Evolutionary conservation across 768 basidiomycete genomes (phyloP).

Genomic region (Melanogaster broomeanus): DNA sequence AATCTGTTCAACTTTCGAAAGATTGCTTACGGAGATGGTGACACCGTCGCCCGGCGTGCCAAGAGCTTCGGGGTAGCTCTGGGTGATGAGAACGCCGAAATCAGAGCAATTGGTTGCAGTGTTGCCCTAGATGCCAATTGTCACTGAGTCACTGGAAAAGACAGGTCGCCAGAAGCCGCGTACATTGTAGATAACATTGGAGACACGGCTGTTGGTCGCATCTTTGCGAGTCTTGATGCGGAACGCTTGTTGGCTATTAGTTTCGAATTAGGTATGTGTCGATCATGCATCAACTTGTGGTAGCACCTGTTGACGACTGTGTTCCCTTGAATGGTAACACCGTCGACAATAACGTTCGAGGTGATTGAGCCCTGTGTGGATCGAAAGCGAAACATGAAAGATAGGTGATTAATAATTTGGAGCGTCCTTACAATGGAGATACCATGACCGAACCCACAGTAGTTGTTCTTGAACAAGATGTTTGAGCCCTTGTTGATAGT

Average conservation of each 20-base stretch:
- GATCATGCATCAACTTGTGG: not conserved
- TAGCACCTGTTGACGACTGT: conserved; percentile 53
- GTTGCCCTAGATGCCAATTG: conserved; percentile 43
- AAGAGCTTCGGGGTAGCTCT: conserved; percentile 58
- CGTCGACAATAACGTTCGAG: conserved; percentile 46
- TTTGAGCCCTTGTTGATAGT: conserved; percentile 49
- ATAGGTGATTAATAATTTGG: too few species aligned
- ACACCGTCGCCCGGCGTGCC: conserved; percentile 60
- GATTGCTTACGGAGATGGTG: conserved; percentile 50
- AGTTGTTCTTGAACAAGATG: conserved; percentile 51
- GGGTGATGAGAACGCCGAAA: conserved; percentile 62
- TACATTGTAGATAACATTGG: conserved; percentile 51
- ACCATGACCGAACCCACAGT: conserved; percentile 62
- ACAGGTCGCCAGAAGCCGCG: conserved; percentile 3
- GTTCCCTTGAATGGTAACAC: conserved; percentile 51
- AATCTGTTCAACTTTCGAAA: not conserved
- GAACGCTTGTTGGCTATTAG: conserved; percentile 49
- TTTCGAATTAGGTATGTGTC: not conserved
- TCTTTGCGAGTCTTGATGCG: conserved; percentile 59
- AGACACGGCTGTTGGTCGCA: conserved; percentile 49
- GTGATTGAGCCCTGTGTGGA: conserved; percentile 25
- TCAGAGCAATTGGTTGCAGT: conserved; percentile 46
- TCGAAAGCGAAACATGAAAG: too few species aligned
- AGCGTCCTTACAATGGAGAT: conserved; percentile 48
- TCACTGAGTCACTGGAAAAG: not conserved